These are phyloP conservation scores for Ophiostoma sp. DNA, from an alignment of 2,329 filamentous ascomycete species.

Conservation along the genomic window DNA sequence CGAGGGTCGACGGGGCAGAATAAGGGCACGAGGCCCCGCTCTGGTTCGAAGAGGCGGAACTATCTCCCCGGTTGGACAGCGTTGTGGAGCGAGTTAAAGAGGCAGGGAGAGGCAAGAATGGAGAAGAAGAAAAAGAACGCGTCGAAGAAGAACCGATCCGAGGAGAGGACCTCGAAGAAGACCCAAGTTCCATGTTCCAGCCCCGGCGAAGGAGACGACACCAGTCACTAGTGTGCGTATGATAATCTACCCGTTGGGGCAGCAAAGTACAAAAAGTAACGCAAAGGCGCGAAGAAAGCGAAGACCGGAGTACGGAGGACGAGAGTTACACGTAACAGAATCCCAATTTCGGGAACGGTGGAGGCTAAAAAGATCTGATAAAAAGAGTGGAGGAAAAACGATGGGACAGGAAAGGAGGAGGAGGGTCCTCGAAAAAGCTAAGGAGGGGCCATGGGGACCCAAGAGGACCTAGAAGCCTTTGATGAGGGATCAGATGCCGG, in stretches of 20 bases:
- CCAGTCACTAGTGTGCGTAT: constrained; percentile 6
- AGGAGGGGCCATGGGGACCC: neutral
- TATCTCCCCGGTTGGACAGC: neutral
- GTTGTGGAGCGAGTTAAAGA: neutral
- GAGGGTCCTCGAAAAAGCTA: neutral
- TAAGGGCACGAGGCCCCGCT: neutral
- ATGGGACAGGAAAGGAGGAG: neutral
- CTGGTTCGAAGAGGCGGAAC: neutral
- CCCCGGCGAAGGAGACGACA: neutral
- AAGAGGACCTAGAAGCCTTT: neutral
- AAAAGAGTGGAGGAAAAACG: neutral
- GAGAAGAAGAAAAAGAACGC: neutral
- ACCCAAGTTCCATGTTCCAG: neutral
- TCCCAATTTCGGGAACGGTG: constrained; percentile 9
- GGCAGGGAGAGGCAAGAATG: neutral
- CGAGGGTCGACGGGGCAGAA: neutral
- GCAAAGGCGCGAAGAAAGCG: neutral
- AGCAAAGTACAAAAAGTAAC: neutral
- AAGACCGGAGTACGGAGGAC: neutral
- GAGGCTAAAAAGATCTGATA: constrained; percentile 18
- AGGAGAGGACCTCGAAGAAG: neutral
- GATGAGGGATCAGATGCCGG: neutral
- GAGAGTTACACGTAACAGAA: neutral
- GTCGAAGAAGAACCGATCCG: neutral
- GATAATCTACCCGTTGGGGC: constrained; percentile 22